Base-by-base conservation (phyloP, 2,329 filamentous ascomycete genomes). In the Epichloe gansuensis region DNA sequence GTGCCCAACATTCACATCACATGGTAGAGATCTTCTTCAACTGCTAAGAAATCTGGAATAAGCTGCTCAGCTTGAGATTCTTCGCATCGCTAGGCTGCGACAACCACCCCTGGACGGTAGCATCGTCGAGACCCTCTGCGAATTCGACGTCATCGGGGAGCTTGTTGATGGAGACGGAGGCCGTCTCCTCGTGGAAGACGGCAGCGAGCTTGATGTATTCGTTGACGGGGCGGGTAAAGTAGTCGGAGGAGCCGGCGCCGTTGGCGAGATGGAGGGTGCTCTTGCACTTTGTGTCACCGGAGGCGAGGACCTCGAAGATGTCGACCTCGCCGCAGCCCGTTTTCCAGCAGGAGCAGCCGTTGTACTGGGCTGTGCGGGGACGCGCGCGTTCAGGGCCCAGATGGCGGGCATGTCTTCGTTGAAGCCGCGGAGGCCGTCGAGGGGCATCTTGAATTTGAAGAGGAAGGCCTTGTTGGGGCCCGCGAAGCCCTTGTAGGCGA, bases 301-400 rank as follows among this genome's bases (percentile, higher is more conserved):
- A 65, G 55, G 76, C 73, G 42, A 91, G 78, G 25, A 87, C 75
- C 69, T 91, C 87, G 61, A 85, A 82, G 51, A 90, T 75, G 62
- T 91, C 87, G 56, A 86, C 79, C 69, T 91, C 87, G 60, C 85
- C 86, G 63, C 86, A 90, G 39, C 80, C 61, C 63, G 69, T 73
- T 12, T 67, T 68, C 85, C 85, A 90, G 74, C 87, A 91, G 54
- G 80, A 86, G 74, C 86, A 91, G 2, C 69, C 69, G 57, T 75
- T 75, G 70, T 90, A 90, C 66, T 90, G 85, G 5, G 77, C 71
- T 5, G 83, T 82, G 55, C 82, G 81, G 28, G 81, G 56, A 91
- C 87, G 55, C 80, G 75, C 17, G 80, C 82, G 68, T 91, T 91
- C 55, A 91, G 77, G 48, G 84, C 72, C 87, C 87, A 91, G 66